These are phyloP conservation scores for Pichia sp. DNA, from an alignment of 1,139 yeast genomes.

Conservation along the genomic window DNA sequence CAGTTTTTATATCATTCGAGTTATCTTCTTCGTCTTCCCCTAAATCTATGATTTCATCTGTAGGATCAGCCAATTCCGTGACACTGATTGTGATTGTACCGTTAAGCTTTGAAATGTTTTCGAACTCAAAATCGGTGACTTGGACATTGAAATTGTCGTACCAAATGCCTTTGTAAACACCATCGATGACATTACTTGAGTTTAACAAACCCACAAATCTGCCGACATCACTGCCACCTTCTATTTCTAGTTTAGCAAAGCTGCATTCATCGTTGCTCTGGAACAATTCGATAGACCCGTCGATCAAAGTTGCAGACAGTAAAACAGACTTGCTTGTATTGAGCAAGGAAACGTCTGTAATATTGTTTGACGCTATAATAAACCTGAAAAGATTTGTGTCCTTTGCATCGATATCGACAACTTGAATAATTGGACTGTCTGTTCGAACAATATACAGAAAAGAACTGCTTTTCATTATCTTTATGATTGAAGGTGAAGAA, in stretches of 20 bases:
- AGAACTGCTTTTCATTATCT: constrained; percentile 8
- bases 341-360: constrained; percentile 12
- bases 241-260: constrained; percentile 13
- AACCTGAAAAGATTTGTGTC: background rate
- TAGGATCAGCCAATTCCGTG: constrained; percentile 9
- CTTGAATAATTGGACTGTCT: constrained; percentile 6
- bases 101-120: constrained; percentile 15
- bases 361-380: constrained; percentile 1
- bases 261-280: background rate
- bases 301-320: constrained; percentile 32
- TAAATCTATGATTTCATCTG: constrained; percentile 12
- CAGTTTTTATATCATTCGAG: constrained; percentile 5
- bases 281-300: constrained; percentile 36
- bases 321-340: constrained; percentile 6
- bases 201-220: constrained; percentile 24
- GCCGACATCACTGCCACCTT: constrained; percentile 20
- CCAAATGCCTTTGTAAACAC: constrained; percentile 35
- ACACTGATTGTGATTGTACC: constrained; percentile 16
- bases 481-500: background rate
- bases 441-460: constrained; percentile 6
- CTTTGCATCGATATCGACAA: constrained; percentile 5
- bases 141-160: constrained; percentile 35
- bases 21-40: constrained; percentile 21
- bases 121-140: constrained; percentile 25
- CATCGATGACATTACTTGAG: constrained; percentile 16